Base-by-base conservation (phyloP, 2,329 filamentous ascomycete genomes). In the Ascochyta pisi region DNA sequence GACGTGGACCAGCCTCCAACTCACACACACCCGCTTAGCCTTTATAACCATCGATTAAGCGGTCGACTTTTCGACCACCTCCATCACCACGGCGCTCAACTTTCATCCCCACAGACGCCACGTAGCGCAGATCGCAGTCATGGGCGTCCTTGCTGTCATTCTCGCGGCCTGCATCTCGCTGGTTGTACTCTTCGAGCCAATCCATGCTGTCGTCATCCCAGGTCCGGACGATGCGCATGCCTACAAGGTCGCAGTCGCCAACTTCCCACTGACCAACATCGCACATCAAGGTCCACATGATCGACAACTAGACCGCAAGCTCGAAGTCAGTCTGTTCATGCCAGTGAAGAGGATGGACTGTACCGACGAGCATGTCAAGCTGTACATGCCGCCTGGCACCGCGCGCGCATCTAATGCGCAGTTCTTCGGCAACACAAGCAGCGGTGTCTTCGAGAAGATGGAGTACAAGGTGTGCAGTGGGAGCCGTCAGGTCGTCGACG, bases 311-410 rank as follows among this genome's bases (percentile, higher is more conserved):
- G 39, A 63, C 19, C 55, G 63, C 10, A 53, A 49, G n/a, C 34
- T 66, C n/a, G 62, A 58, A 53, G 58, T 62, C 23, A 68, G 64
- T 42, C 29, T 70, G 5, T 70, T 68, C 52, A 47, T 69, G 50
- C 69, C 66, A 27, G 35, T 70, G 3, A 33, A 53, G 4, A 54
- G 44, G 12, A 29, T 31, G 2, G 47, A 45, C 2, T 70, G 66
- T 37, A 46, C 41, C 6, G 50, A 26, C 0, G 44, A 65, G n/a
- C 57, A 61, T 27, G 42, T 58, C 22, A 54, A 53, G 19, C 29
- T 46, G 3, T 73, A 73, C 44, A 71, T 70, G 66, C 59, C 59
- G 3, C 7, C 45, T 2, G 40, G 50, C 13, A 64, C 61, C 3
- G 62, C 68, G n/a, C 50, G 49, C 27, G 52, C 60, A 8, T 44